A percentile compares a stretch with the other conserved stretches of the same genome.
phyloP scores from a whole-genome alignment of 352 stramenopile species.

The Elongisporangium senticosum region DNA sequence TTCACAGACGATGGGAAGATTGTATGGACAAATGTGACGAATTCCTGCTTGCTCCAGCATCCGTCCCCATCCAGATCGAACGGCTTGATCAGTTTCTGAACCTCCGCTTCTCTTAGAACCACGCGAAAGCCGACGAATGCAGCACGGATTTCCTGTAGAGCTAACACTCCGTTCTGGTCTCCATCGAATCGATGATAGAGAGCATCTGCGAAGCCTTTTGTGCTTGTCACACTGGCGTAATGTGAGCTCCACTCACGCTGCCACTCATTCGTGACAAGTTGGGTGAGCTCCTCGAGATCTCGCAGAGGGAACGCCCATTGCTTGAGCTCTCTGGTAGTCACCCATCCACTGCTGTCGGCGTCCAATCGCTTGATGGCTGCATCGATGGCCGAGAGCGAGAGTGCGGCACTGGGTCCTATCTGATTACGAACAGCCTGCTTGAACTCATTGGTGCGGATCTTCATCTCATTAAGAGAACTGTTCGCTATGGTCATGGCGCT shows the following conservation, averaged over 20 bases:
- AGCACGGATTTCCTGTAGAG: constrained; percentile 39
- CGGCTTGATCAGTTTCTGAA: constrained; percentile 29
- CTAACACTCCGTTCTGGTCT: constrained; percentile 56
- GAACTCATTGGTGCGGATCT: constrained; percentile 53
- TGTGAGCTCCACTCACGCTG: constrained; percentile 3
- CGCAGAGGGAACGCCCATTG: constrained; percentile 48
- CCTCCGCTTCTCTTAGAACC: constrained; percentile 31
- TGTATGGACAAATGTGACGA: constrained; percentile 36
- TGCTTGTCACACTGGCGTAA: neutral
- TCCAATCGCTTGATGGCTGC: constrained; percentile 38
- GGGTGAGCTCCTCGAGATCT: constrained; percentile 57
- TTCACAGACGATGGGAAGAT: constrained; percentile 17
- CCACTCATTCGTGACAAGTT: constrained; percentile 32
- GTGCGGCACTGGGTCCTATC: constrained; percentile 7
- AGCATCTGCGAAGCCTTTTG: constrained; percentile 14
- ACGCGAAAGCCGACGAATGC: constrained; percentile 42
- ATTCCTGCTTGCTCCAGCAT: constrained; percentile 45
- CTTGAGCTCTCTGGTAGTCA: constrained; percentile 51
- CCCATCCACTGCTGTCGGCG: constrained; percentile 54
- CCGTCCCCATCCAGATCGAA: constrained; percentile 55
- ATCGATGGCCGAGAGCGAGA: constrained; percentile 23
- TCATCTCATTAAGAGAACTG: constrained; percentile 11
- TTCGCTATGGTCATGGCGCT: constrained; percentile 19
- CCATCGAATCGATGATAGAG: constrained; percentile 52
- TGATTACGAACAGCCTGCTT: constrained; percentile 39